Percentiles rank a stretch among this genome's conserved stretches.
These are phyloP conservation scores for Plectranthus barbatus DNA, from an alignment of 257 asterid species.

Conservation along the genomic window DNA sequence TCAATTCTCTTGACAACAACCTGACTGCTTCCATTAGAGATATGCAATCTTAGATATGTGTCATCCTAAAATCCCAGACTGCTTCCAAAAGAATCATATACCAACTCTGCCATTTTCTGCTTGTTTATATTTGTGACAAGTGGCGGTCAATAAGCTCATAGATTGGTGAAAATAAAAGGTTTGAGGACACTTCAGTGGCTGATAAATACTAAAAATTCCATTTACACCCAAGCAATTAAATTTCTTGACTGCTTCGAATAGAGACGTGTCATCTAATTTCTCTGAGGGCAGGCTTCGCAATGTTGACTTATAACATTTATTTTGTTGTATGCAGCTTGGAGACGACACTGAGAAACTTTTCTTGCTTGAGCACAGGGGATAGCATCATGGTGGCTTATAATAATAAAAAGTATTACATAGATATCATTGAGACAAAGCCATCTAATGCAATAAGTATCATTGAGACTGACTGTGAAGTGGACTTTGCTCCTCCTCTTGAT, in stretches of 20 bases:
- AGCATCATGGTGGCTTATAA: slow-evolving; percentile 99
- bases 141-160: too few species aligned
- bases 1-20: background rate
- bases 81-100: background rate
- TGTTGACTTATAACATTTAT: background rate
- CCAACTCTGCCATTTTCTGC: background rate
- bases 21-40: background rate
- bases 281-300: background rate
- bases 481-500: slow-evolving; percentile 98
- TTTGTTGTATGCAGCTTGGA: slow-evolving; percentile 60
- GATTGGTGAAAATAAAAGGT: background rate
- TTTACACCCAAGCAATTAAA: background rate
- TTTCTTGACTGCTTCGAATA: background rate
- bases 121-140: too few species aligned
- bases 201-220: background rate
- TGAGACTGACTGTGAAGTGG: slow-evolving; percentile 99
- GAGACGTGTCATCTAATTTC: slow-evolving; percentile 4
- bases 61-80: background rate
- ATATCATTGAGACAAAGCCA: slow-evolving; percentile 95
- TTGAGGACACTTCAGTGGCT: background rate
- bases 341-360: slow-evolving; percentile 91
- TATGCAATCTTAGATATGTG: too few species aligned
- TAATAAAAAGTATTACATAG: slow-evolving; percentile 86
- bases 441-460: slow-evolving; percentile 82
- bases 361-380: slow-evolving; percentile 94